A percentile compares a stretch with the other conserved stretches of the same genome.
These are phyloP conservation scores for Coffea eugenioides DNA, from an alignment of 257 asterid species.

Conservation along the genomic window DNA sequence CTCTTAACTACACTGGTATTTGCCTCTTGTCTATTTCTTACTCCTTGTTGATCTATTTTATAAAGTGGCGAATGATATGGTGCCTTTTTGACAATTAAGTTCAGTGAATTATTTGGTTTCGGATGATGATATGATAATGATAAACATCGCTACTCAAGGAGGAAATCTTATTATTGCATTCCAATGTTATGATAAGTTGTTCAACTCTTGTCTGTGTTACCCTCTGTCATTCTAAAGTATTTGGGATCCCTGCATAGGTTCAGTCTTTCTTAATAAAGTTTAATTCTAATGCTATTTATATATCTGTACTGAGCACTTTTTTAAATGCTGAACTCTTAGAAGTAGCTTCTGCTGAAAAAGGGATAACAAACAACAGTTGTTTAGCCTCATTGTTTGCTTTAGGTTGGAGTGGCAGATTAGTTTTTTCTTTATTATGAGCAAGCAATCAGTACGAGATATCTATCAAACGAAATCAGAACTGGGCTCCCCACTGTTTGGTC, in stretches of 20 bases:
- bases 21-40: not conserved
- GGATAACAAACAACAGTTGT: not conserved
- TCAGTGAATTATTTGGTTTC: not conserved
- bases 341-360: not conserved
- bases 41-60: not conserved
- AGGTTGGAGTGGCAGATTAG: not conserved
- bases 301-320: not conserved
- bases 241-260: not conserved
- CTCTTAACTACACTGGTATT: conserved; percentile 82
- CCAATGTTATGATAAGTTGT: not conserved
- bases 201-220: not conserved
- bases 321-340: not conserved
- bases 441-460: not conserved
- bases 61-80: not conserved
- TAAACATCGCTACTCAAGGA: not conserved
- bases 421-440: not conserved
- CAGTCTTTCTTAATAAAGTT: not conserved
- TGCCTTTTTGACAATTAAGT: not conserved
- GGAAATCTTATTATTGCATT: not conserved
- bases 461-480: not conserved
- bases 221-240: not conserved
- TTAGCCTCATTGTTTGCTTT: not conserved
- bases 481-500: too few species aligned
- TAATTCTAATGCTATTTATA: too few species aligned
- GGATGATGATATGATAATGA: not conserved